A percentile compares a stretch with the other conserved stretches of the same genome.
Evolutionary conservation across 2,329 filamentous ascomycete genomes (phyloP).

Genomic region (Fusarium sp.): DNA sequence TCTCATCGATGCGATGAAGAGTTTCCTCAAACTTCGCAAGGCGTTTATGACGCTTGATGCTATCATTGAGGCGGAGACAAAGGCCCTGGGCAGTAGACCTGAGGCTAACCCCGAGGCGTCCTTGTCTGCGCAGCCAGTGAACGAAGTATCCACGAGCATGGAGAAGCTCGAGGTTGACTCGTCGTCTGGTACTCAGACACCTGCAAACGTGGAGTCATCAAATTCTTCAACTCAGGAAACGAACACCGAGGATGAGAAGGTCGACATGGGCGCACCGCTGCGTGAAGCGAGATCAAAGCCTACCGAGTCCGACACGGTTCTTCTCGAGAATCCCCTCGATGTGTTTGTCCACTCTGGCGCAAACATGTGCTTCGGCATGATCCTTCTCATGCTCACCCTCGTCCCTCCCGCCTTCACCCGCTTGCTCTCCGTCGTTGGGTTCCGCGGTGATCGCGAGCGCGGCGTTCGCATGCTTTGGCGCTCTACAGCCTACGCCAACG

Average conservation of each 20-base stretch:
- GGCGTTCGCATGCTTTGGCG: constrained; percentile 93
- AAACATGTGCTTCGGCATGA: constrained; percentile 89
- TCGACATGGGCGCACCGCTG: constrained; percentile 44
- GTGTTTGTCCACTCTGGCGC: constrained; percentile 90
- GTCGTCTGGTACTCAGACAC: constrained; percentile 61
- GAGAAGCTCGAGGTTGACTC: constrained; percentile 51
- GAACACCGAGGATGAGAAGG: constrained; percentile 33
- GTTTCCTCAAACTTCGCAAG: constrained; percentile 93
- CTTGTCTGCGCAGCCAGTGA: constrained; percentile 19
- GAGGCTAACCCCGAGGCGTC: constrained; percentile 15
- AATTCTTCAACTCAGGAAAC: constrained; percentile 40
- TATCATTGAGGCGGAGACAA: constrained; percentile 82
- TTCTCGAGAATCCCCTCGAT: constrained; percentile 83
- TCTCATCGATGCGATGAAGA: constrained; percentile 89
- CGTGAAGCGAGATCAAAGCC: constrained; percentile 49
- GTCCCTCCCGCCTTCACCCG: constrained; percentile 92
- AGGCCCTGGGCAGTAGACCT: constrained; percentile 51
- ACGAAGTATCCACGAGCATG: constrained; percentile 53
- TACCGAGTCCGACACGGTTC: constrained; percentile 70
- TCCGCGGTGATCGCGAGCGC: constrained; percentile 87
- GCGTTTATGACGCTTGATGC: constrained; percentile 86
- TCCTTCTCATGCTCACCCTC: constrained; percentile 91
- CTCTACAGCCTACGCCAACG: constrained; percentile 85
- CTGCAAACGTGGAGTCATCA: constrained; percentile 49
- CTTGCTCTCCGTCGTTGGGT: constrained; percentile 89